These are phyloP conservation scores for Prunella vulgaris DNA, from an alignment of 257 asterid species.

Conservation along the genomic window DNA sequence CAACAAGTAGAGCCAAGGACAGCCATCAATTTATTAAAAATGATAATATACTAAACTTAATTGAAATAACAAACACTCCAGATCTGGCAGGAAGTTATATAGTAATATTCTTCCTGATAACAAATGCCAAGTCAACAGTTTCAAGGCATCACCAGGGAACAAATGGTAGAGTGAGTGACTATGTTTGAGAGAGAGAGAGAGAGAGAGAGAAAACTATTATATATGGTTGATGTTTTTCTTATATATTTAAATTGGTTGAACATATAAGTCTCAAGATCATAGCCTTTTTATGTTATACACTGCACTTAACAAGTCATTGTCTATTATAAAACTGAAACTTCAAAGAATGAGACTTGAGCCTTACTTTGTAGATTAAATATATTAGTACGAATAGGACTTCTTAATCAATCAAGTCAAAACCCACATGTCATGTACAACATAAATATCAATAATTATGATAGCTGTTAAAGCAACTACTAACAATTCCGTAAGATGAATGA, in stretches of 20 bases:
- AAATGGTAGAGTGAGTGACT: not conserved
- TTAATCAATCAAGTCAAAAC: not conserved
- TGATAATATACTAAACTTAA: not conserved
- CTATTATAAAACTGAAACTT: not conserved
- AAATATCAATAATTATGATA: not conserved
- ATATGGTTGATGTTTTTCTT: not conserved
- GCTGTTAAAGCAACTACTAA: not conserved
- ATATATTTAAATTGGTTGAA: not conserved
- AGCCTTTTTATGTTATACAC: not conserved
- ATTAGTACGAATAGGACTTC: not conserved
- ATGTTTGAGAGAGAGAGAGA: not conserved
- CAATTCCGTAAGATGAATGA: not conserved
- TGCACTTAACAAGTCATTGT: not conserved
- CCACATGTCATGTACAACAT: not conserved
- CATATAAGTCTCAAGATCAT: not conserved
- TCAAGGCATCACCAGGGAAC: not conserved
- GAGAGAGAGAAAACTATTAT: not conserved
- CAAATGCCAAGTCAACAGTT: not conserved
- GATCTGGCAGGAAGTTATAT: not conserved
- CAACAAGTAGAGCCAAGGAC: slow-evolving; percentile 13
- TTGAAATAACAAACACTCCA: not conserved
- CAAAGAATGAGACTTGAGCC: not conserved
- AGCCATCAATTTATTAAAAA: not conserved
- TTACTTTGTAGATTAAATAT: not conserved
- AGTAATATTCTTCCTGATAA: not conserved